Percentiles rank a stretch among this genome's conserved stretches.
phyloP scores from a whole-genome alignment of 192 early-diverging fungal genomes.

The Diversispora epigaea region DNA sequence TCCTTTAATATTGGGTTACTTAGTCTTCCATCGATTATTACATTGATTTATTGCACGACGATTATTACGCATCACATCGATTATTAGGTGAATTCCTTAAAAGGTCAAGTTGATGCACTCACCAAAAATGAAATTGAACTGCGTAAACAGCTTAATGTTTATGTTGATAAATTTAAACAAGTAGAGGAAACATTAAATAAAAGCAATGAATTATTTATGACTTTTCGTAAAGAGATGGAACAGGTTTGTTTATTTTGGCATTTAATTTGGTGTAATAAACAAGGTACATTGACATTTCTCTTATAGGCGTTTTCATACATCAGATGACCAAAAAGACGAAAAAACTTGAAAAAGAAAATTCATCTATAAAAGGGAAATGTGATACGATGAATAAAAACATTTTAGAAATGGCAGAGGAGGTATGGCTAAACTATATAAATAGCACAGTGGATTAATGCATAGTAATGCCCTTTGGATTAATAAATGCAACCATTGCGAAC shows the following conservation, averaged over 20 bases:
- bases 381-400: slow-evolving; percentile 62
- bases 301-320: slow-evolving; percentile 21
- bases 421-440: background rate
- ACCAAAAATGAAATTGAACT: slow-evolving; percentile 59
- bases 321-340: slow-evolving; percentile 62
- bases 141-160: slow-evolving; percentile 55
- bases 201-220: slow-evolving; percentile 61
- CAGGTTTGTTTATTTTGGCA: slow-evolving; percentile 26
- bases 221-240: slow-evolving; percentile 67
- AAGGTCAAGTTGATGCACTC: slow-evolving; percentile 50
- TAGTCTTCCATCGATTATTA: too few species aligned
- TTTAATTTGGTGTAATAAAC: background rate
- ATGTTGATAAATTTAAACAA: slow-evolving; percentile 65
- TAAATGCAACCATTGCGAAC: background rate
- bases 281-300: slow-evolving; percentile 15
- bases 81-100: slow-evolving; percentile 36
- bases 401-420: slow-evolving; percentile 60
- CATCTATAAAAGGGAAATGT: slow-evolving; percentile 50
- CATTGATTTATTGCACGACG: too few species aligned
- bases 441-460: background rate
- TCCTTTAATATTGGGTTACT: too few species aligned
- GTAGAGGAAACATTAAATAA: slow-evolving; percentile 68
- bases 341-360: slow-evolving; percentile 59
- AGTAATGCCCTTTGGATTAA: background rate
- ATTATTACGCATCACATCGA: too few species aligned